Evolutionary conservation across 768 basidiomycete species (phyloP).

Genomic region (Psilocybe azurescens): DNA sequence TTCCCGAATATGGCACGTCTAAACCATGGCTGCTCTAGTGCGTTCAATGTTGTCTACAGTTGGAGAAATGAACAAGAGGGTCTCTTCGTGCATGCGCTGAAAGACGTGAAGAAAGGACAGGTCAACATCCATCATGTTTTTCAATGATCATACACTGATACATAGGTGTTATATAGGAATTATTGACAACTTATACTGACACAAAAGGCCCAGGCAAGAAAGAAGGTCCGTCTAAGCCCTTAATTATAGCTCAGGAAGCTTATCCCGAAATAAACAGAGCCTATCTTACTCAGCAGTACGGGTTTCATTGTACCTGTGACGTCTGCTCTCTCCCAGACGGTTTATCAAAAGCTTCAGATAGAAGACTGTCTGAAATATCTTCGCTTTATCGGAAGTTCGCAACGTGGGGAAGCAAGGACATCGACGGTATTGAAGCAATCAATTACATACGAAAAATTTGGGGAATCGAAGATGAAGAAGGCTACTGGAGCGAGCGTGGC

Average conservation of each 20-base stretch:
- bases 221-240: constrained; percentile 46
- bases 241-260: not conserved
- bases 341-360: constrained; percentile 56
- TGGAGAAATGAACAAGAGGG: constrained; percentile 56
- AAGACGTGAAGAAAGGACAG: constrained; percentile 54
- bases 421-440: constrained; percentile 57
- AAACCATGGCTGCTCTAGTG: constrained; percentile 72
- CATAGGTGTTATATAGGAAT: constrained; percentile 45
- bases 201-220: constrained; percentile 55
- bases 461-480: constrained; percentile 63
- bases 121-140: constrained; percentile 28
- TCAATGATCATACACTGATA: constrained; percentile 4
- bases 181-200: constrained; percentile 65
- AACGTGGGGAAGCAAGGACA: constrained; percentile 50
- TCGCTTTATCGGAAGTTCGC: constrained; percentile 49
- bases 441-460: constrained; percentile 55
- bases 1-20: constrained; percentile 71
- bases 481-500: constrained; percentile 70
- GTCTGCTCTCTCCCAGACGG: constrained; percentile 59
- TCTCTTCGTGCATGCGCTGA: constrained; percentile 64
- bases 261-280: constrained; percentile 37
- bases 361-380: constrained; percentile 50
- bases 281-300: constrained; percentile 55
- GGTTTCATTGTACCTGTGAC: constrained; percentile 61
- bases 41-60: constrained; percentile 70